Percentiles rank a stretch among this genome's conserved stretches.
Evolutionary conservation across 306 rosid genomes (phyloP).

Genomic region (Cotoneaster glaucophyllus): DNA sequence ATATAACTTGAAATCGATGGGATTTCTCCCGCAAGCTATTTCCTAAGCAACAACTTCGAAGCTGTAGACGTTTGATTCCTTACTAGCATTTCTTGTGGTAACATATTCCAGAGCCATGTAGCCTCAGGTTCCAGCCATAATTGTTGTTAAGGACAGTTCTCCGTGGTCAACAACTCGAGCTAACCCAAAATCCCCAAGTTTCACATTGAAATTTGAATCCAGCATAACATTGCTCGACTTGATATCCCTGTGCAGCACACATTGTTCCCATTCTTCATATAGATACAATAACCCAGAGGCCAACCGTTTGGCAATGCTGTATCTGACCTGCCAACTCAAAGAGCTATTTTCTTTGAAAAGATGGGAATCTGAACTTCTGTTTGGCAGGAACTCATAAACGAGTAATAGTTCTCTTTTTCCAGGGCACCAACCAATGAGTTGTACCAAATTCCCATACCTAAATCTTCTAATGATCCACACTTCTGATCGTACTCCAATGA

Average conservation of each 20-base stretch:
- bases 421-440: not conserved
- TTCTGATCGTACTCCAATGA: conserved; percentile 26
- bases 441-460: conserved; percentile 1
- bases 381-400: not conserved
- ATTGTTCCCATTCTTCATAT: no score
- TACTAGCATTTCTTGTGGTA: not conserved
- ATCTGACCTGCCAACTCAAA: not conserved
- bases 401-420: not conserved
- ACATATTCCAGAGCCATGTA: not conserved
- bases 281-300: no score
- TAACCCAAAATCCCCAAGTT: not conserved
- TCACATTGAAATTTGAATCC: no score
- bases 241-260: no score
- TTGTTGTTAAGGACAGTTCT: not conserved
- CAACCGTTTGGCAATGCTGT: no score
- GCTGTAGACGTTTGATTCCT: not conserved
- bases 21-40: not conserved
- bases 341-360: not conserved
- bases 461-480: conserved; percentile 23
- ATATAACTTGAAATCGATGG: not conserved
- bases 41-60: not conserved
- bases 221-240: not conserved
- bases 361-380: no score
- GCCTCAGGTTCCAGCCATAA: not conserved
- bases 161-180: not conserved